Evolutionary conservation across 148 eudicot species (phyloP), one percentile per base, ranked within the genome.

Genomic region (Amaranthus cruentus): DNA sequence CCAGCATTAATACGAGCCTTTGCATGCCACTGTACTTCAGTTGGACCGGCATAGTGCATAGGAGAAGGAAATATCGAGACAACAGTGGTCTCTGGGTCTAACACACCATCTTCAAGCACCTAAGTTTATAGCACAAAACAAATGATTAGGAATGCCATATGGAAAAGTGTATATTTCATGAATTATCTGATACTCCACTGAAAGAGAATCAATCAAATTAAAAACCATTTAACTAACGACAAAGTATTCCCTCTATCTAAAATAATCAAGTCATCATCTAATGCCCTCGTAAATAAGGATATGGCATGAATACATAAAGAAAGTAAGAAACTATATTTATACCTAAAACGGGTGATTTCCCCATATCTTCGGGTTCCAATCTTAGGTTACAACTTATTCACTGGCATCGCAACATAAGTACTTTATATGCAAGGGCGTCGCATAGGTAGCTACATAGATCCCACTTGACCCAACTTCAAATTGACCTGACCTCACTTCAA

Each of bases 1-100:
- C 98, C 98, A 3, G 96, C 96, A 81, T 93, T 93, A 7, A 93
- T 93, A 55, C 98, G 91, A 64, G 98, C 96, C 84, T 93, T 93
- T 64, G 98, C 98, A 68, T 93, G 98, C 96, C 98, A 93, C 77
- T 93, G 96, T 52, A 93, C 98, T 84, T 93, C 98, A 58, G 98
- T 93, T 44, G 98, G 96, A 49, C 98, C 98, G 48, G 98, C 98
- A 81, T 90, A 93, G 84, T 89, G 98, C 98, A 93, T 93, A 2
- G 98, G 96, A 60, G 98, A 93, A 47, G 98, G 98, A 77, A 93
- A 93, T 81, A 93, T 93, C 65, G 96, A 90, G 9, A 93, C 96
- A 55, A 93, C 96, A 54, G 98, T 93, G 4, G 93, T 93, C 80
- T 93, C 98, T 15, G 96, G 96, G 81, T 93, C 96, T 57, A 93